phyloP scores from a whole-genome alignment of 306 rosid species.

The Astragalus glycyphyllos region DNA sequence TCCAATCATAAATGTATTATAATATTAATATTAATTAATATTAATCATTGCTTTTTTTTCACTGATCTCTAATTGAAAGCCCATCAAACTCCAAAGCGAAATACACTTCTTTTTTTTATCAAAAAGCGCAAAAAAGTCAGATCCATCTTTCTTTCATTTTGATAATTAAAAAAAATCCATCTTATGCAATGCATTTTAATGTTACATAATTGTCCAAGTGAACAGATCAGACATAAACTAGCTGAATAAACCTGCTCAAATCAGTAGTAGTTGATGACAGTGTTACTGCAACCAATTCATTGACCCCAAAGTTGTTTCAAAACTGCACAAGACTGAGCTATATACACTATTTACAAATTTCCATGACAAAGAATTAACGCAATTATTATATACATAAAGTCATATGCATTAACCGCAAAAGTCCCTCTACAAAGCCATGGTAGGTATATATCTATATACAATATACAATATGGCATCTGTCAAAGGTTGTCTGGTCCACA shows the following conservation, averaged over 20 bases:
- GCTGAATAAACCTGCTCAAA: background rate
- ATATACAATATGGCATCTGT: conserved; percentile 22
- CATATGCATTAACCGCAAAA: conserved; percentile 39
- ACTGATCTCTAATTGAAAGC: no score
- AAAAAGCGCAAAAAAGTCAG: no score
- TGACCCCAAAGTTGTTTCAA: conserved; percentile 28
- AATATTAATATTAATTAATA: no score
- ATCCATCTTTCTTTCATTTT: no score
- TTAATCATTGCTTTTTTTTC: no score
- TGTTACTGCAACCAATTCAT: conserved; percentile 10
- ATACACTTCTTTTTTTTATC: no score
- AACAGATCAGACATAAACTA: background rate
- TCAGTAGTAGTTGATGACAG: background rate
- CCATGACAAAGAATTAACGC: conserved; percentile 47
- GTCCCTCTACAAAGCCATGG: conserved; percentile 35
- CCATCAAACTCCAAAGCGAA: no score
- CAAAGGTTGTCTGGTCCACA: conserved; percentile 33
- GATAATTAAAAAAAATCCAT: background rate
- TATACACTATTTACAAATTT: conserved; percentile 48
- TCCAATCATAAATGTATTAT: no score
- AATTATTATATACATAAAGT: conserved; percentile 50
- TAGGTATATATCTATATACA: conserved; percentile 32
- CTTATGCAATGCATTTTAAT: background rate
- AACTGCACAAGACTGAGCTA: conserved; percentile 29
- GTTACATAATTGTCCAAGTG: background rate